phyloP scores from a whole-genome alignment of 2,329 filamentous ascomycete species.

The Botryosphaeria dothidea region DNA sequence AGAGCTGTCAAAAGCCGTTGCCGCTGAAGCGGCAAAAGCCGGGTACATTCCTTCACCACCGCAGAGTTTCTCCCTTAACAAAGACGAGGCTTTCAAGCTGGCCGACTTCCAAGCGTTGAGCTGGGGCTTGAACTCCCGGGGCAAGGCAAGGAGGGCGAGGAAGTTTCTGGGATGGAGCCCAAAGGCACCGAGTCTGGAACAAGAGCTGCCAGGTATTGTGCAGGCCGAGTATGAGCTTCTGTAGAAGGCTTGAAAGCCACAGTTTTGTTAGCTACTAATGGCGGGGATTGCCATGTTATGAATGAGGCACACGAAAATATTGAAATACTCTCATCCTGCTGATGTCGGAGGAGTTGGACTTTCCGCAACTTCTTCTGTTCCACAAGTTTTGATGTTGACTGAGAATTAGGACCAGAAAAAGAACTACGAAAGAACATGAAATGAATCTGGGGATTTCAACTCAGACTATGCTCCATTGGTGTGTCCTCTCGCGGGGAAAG shows the following conservation, averaged over 20 bases:
- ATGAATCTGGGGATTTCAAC: too few species aligned
- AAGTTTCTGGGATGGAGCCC: constrained; percentile 63
- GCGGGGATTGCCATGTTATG: too few species aligned
- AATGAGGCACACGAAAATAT: too few species aligned
- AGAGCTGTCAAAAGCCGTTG: constrained; percentile 50
- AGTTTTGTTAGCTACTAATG: neutral
- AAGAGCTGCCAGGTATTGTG: constrained; percentile 8
- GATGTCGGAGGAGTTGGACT: too few species aligned
- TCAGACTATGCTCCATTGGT: neutral
- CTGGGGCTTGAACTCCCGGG: constrained; percentile 39
- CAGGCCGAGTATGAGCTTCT: constrained; percentile 11
- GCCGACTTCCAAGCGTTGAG: constrained; percentile 7
- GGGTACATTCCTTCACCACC: constrained; percentile 2
- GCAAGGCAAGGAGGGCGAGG: constrained; percentile 55
- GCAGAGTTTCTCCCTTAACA: neutral
- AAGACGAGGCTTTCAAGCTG: constrained; percentile 10
- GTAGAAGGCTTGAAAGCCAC: neutral
- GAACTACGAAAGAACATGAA: too few species aligned
- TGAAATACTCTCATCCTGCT: too few species aligned
- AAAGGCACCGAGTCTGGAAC: constrained; percentile 31
- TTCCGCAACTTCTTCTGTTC: too few species aligned
- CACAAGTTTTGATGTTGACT: too few species aligned
- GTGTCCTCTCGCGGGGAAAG: neutral
- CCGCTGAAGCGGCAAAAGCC: constrained; percentile 46
- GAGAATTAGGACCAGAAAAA: too few species aligned